Base-by-base conservation (phyloP, 768 basidiomycete genomes). In the Pleurotus tuoliensis region DNA sequence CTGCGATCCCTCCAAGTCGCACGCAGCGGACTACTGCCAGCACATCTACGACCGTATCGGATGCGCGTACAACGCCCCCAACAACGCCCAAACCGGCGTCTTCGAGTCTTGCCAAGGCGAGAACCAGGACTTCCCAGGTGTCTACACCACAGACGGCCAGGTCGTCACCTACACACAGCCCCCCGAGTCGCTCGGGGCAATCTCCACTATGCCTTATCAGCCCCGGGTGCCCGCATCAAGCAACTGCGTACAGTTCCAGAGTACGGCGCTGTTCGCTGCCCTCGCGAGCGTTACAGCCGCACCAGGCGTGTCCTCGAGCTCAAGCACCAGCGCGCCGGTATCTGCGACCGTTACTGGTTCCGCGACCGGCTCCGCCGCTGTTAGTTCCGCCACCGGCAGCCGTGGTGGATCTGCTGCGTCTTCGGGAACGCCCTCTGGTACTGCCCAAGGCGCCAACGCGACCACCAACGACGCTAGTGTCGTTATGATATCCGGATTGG, bases 31-130 rank as follows among this genome's bases (percentile, higher is more conserved):
- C 27, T 75, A 69, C 62, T 87, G 86, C 70, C 73, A 84, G 64
- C 82, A 88, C 73, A 78, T 80, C 58, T 83, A 73, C 55, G 84
- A 86, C 63, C 83, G 82, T 53, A 80, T 86, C 39, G 87, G 87
- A 4, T 80, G 82, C 54, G 58, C 51, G 3, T 86, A 81, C 72
- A 88, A 86, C 64, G 83, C 77, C 27, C 86, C 86, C 9, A 79
- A 76, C 62, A 64, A 70, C n/a, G 82, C 83, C 43, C 64, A 73
- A 51, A 68, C 81, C 40, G 77, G 76, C 24, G 69, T 69, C 0
- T 88, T 84, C 66, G 77, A 79, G 52, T 67, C 71, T 16, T 88
- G 85, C 66, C 62, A 78, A 11, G 77, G 77, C 2, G 81, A 82
- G 6, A 67, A 79, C 65, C 78, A 81, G 73, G 70, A 73, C 12